Percentiles rank a stretch among this genome's conserved stretches.
phyloP scores from a whole-genome alignment of 768 basidiomycete species.

The Dacryopinax primogenitus region DNA sequence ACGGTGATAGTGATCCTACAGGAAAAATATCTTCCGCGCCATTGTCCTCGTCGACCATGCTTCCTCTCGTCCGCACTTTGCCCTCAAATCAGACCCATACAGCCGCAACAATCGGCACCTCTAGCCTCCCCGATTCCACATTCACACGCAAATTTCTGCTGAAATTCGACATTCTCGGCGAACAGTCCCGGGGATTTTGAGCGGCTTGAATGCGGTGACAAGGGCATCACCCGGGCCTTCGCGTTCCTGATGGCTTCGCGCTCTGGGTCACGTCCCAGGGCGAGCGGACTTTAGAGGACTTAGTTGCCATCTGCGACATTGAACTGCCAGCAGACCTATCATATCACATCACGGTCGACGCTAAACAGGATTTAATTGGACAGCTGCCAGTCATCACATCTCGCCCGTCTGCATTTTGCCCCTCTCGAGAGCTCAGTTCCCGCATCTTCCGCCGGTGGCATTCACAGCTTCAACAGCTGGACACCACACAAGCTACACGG shows the following conservation, averaged over 20 bases:
- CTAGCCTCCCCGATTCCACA: background rate
- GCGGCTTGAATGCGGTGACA: background rate
- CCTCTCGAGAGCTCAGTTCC: slow-evolving; percentile 1
- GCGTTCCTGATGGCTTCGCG: background rate
- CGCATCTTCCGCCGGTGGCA: background rate
- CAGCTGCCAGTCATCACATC: background rate
- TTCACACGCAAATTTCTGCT: background rate
- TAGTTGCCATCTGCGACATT: slow-evolving; percentile 5
- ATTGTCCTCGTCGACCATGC: background rate
- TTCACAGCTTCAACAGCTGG: slow-evolving; percentile 4
- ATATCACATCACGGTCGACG: background rate
- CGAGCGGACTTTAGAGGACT: slow-evolving; percentile 3
- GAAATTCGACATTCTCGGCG: background rate
- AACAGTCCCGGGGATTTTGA: background rate
- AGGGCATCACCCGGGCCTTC: background rate
- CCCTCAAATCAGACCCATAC: background rate
- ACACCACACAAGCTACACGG: background rate
- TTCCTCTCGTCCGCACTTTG: background rate
- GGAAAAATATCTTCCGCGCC: slow-evolving; percentile 1
- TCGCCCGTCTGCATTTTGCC: background rate
- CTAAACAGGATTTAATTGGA: background rate
- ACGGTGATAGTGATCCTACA: background rate
- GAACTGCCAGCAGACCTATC: slow-evolving; percentile 2
- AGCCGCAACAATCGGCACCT: background rate
- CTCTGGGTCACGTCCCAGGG: background rate